Conservation (phyloP, 78 protist species). For the Trichosphaerium sp. region DNA sequence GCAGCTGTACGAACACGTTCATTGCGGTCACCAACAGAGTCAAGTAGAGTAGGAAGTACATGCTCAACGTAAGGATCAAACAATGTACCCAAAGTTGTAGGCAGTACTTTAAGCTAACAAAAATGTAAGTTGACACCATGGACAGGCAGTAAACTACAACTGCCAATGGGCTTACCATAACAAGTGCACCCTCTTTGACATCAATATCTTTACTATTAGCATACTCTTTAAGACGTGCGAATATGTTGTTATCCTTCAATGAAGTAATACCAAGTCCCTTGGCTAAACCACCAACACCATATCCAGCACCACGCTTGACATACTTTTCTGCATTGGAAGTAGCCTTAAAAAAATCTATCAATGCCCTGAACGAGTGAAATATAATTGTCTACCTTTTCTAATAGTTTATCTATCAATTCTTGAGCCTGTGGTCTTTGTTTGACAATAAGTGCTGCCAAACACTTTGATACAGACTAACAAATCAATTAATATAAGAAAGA, state of each 20-base stretch:
- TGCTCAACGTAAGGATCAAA: slow-evolving; percentile 86
- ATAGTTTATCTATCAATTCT: no score
- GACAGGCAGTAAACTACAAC: no score
- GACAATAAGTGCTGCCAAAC: no score
- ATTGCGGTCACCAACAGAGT: slow-evolving; percentile 60
- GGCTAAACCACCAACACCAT: slow-evolving; percentile 80
- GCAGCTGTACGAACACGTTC: slow-evolving; percentile 60
- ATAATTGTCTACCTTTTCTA: no score
- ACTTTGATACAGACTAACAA: slow-evolving; percentile 29
- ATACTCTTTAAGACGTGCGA: slow-evolving; percentile 27
- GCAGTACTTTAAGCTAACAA: slow-evolving; percentile 28
- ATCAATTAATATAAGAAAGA: no score
- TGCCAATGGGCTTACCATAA: slow-evolving; percentile 20
- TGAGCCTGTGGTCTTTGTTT: no score
- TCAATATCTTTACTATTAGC: slow-evolving; percentile 32
- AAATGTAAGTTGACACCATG: not conserved
- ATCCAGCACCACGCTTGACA: slow-evolving; percentile 76
- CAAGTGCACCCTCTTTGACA: slow-evolving; percentile 71
- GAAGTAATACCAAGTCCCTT: slow-evolving; percentile 72
- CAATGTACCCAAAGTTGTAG: slow-evolving; percentile 55
- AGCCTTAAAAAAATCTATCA: no score
- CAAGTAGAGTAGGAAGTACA: slow-evolving; percentile 65
- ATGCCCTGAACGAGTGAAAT: no score
- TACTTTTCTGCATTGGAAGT: no score
- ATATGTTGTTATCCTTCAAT: slow-evolving; percentile 41